Base-by-base conservation (phyloP, 2,329 filamentous ascomycete species). In the Claviceps spartinae region DNA sequence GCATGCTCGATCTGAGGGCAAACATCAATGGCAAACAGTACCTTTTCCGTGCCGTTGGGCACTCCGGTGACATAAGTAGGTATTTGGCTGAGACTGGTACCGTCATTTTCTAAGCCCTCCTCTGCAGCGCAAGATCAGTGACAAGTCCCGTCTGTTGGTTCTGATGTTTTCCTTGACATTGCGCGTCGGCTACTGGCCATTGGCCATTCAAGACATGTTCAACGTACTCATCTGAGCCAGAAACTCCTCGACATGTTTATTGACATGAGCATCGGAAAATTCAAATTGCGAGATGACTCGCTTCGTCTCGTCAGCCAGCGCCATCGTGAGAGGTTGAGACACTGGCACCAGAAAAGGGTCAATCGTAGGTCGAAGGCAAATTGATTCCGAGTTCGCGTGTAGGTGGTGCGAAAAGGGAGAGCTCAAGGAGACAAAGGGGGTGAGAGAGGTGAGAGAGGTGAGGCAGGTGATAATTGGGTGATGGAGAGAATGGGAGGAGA, bases 11-110 rank as follows among this genome's bases (percentile, higher is more conserved):
- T 11, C 11, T 34, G 30, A 34, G 30, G 30, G 30, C 30, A 34
- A 11, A 8, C 9, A 11, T 34, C 30, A 8, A 34, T 34, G 30
- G 30, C 30, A 34, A 34, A 34, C 9, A 34, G 30, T 61, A 56
- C 89, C 83, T 96, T 95, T 72, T 98, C 93, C 3, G 90, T 96
- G 61, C 93, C 93, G 77, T 97, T 93, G 64, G 93, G 93, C 30
- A 97, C 90, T 38, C 82, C 85, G 1, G 93, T 97, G 59, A 98
- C 91, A 69, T 95, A 98, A 43, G 90, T 95, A 7, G 93, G 93
- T 63, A 98, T 97, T 72, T 97, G 93, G 71, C 86, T 91, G 73
- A 98, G 71, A 60, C 85, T 89, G 36, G 87, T 84, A 56, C 83
- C 84, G 60, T 90, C 82, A 62, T 83, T 82, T 54, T 80, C 72